A percentile compares a stretch with the other conserved stretches of the same genome.
These are phyloP conservation scores for Trametes versicolor DNA, from an alignment of 1,284 basidiomycete genomes.

Conservation along the genomic window DNA sequence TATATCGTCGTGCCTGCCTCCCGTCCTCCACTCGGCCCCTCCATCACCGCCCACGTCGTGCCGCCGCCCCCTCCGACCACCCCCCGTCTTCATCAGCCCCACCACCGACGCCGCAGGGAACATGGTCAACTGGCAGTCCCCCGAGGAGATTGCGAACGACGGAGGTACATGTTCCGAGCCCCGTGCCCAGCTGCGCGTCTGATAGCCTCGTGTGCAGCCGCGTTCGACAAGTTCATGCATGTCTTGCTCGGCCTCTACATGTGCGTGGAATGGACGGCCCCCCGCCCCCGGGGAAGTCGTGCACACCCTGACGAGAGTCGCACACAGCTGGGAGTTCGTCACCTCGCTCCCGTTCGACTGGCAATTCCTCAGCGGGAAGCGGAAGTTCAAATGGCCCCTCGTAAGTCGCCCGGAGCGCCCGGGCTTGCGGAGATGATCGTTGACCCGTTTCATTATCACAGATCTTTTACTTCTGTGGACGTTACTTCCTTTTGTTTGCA, in stretches of 20 bases:
- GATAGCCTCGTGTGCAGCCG: slow-evolving; percentile 48
- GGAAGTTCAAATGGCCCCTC: slow-evolving; percentile 59
- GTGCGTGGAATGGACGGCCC: slow-evolving; percentile 47
- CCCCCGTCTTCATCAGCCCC: slow-evolving; percentile 6
- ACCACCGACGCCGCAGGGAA: slow-evolving; percentile 16
- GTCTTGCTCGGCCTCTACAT: slow-evolving; percentile 73
- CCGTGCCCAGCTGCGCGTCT: slow-evolving; percentile 5
- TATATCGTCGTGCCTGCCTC: slow-evolving; percentile 26
- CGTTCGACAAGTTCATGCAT: slow-evolving; percentile 75
- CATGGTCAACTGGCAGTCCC: slow-evolving; percentile 56
- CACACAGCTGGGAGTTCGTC: slow-evolving; percentile 50
- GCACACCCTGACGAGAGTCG: slow-evolving; percentile 4
- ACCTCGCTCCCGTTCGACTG: slow-evolving; percentile 76
- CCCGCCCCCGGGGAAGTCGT: neutral
- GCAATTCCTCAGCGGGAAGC: slow-evolving; percentile 67
- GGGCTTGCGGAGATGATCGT: neutral
- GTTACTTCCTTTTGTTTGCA: slow-evolving; percentile 75
- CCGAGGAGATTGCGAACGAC: slow-evolving; percentile 59
- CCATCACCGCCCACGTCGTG: slow-evolving; percentile 25
- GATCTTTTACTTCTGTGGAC: slow-evolving; percentile 80
- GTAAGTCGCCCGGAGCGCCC: slow-evolving; percentile 32
- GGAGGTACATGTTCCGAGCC: slow-evolving; percentile 51
- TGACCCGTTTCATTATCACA: slow-evolving; percentile 36
- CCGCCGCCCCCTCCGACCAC: slow-evolving; percentile 16
- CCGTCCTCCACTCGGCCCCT: slow-evolving; percentile 18